Base-by-base conservation (phyloP, 768 basidiomycete genomes). In the Tulasnella sp. region DNA sequence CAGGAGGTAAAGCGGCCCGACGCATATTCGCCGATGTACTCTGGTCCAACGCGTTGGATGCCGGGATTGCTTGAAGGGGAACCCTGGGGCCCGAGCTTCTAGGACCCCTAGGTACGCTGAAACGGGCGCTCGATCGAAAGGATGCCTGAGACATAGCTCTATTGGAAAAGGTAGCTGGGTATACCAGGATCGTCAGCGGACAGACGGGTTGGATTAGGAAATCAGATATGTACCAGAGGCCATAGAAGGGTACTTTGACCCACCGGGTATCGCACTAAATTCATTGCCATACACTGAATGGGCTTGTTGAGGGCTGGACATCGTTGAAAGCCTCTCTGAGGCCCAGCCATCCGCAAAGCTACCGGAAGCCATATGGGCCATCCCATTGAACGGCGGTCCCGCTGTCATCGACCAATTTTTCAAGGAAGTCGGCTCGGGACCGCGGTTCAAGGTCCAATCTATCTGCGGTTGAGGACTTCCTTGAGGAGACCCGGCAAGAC, bases 21-120 rank as follows among this genome's bases (percentile, higher is more conserved):
- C n/a, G n/a, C n/a, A n/a, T n/a, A n/a, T 48, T 82, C n/a, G 46
- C 75, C 75, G 75, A 50, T 22, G 82, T 78, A 9, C 40, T 31
- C 40, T 80, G 77, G 44, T 79, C 76, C 22, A 81, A 46, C 8
- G 82, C 78, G 14, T 72, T 41, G 1, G 75, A 77, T 76, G 81
- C 16, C 12, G 88, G 85, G 83, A 90, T 86, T 0, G 89, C 89
- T 7, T 24, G 22, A 11, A 34, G 11, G 18, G 79, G 46, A 9
- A 8, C 37, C n/a, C 20, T 28, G 40, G 48, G n/a, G 6, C 31
- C 73, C 9, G 31, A 24, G 34, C n/a, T 60, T 3, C 60, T 37
- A 11, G 58, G 28, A n/a, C 41, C 37, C n/a, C n/a, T n/a, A n/a
- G n/a, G n/a, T n/a, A n/a, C n/a, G n/a, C n/a, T n/a, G n/a, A n/a